Conservation (phyloP, 768 basidiomycete genomes). For the Mycena amicta region DNA sequence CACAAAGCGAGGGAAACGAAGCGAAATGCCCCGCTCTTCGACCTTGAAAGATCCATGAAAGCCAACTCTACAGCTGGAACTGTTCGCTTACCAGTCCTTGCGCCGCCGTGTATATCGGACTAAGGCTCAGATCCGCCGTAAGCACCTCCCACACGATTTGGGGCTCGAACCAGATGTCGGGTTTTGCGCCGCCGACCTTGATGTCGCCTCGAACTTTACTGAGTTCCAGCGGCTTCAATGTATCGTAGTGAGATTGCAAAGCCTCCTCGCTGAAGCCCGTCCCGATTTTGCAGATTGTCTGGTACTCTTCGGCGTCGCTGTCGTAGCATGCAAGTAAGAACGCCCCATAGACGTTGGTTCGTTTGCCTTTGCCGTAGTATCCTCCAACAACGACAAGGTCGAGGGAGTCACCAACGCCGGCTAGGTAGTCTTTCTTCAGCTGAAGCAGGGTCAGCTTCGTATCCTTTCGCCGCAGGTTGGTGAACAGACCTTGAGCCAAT, state of each 20-base stretch:
- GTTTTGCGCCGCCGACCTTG: constrained; percentile 90
- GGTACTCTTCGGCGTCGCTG: constrained; percentile 89
- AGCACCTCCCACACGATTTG: constrained; percentile 98
- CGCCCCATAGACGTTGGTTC: constrained; percentile 96
- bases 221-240: constrained; percentile 76
- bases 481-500: constrained; percentile 90
- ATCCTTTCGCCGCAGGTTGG: no score
- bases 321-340: constrained; percentile 98
- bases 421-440: constrained; percentile 98
- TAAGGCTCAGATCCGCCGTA: constrained; percentile 94
- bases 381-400: constrained; percentile 98
- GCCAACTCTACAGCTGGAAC: constrained; percentile 4
- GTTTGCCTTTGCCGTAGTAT: constrained; percentile 97
- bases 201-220: constrained; percentile 77
- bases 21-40: constrained; percentile 89
- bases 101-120: constrained; percentile 94
- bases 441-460: no score
- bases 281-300: constrained; percentile 98
- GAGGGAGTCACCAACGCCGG: constrained; percentile 94
- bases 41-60: constrained; percentile 46
- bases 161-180: constrained; percentile 98
- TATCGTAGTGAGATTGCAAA: constrained; percentile 77
- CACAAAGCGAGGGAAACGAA: constrained; percentile 96
- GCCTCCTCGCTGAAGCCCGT: constrained; percentile 97
- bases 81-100: constrained; percentile 73